Evolutionary conservation across 2,329 filamentous ascomycete species (phyloP).

Genomic region (Talaromyces sp.): DNA sequence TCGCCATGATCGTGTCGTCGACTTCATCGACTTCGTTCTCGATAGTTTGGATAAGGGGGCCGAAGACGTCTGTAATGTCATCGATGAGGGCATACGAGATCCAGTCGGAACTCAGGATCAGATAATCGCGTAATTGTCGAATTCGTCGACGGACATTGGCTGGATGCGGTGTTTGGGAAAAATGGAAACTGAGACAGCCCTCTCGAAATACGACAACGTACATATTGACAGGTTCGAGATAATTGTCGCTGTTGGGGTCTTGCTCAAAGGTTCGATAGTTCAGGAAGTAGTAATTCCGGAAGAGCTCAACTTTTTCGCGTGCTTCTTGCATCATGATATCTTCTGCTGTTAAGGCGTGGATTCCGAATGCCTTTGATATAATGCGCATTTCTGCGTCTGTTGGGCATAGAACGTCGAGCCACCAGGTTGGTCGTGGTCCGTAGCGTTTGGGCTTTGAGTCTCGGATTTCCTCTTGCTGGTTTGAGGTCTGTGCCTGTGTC

Average conservation of each 20-base stretch:
- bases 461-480: constrained; percentile 32
- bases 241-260: constrained; percentile 82
- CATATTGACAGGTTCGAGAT: constrained; percentile 93
- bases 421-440: constrained; percentile 89
- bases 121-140: constrained; percentile 87
- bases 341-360: constrained; percentile 91
- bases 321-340: constrained; percentile 98
- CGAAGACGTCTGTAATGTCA: constrained; percentile 96
- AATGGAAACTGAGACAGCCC: constrained; percentile 94
- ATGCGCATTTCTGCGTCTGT: constrained; percentile 96
- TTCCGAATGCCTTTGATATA: constrained; percentile 86
- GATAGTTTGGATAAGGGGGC: constrained; percentile 84
- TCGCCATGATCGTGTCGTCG: constrained; percentile 80
- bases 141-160: constrained; percentile 93
- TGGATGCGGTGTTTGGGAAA: constrained; percentile 90
- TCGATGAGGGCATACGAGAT: constrained; percentile 98
- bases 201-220: constrained; percentile 96
- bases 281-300: constrained; percentile 97
- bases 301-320: constrained; percentile 95
- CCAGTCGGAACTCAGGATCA: constrained; percentile 92
- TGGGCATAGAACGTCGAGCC: constrained; percentile 87
- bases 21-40: constrained; percentile 97
- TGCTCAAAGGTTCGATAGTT: constrained; percentile 98
- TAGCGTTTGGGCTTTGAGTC: constrained; percentile 49
- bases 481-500: constrained; percentile 9